A percentile compares a stretch with the other conserved stretches of the same genome.
Evolutionary conservation across 2,329 filamentous ascomycete species (phyloP).

Genomic region (Monosporascus sp.): DNA sequence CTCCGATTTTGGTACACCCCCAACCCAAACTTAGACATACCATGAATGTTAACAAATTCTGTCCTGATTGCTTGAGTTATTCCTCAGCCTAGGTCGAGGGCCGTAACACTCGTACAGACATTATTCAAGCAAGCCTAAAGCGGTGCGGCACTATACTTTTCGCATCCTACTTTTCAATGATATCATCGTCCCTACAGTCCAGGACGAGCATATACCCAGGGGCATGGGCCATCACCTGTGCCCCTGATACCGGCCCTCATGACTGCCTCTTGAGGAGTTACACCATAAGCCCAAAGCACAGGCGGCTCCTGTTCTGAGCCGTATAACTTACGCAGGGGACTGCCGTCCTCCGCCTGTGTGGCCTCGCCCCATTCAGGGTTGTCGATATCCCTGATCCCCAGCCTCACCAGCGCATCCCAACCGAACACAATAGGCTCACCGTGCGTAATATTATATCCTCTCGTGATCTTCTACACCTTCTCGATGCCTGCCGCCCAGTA

Average conservation of each 20-base stretch:
- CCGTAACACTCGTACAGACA: too few relatives aligned
- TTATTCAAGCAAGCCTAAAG: too few relatives aligned
- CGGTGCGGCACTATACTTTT: too few relatives aligned
- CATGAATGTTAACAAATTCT: too few relatives aligned
- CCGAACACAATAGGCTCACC: constrained; percentile 62
- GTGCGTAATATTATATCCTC: constrained; percentile 50
- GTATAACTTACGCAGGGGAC: constrained; percentile 24
- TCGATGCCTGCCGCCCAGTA: constrained; percentile 46
- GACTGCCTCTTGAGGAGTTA: constrained; percentile 61
- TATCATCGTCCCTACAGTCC: constrained; percentile 42
- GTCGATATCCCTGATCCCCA: constrained; percentile 51
- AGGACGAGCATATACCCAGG: constrained; percentile 59
- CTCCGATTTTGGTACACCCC: too few relatives aligned
- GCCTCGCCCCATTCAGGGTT: constrained; percentile 53
- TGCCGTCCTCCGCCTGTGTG: constrained; percentile 34
- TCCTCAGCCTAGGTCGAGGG: too few relatives aligned
- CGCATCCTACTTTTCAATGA: constrained; percentile 1
- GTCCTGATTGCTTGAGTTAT: too few relatives aligned
- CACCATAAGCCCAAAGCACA: constrained; percentile 60
- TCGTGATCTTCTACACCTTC: constrained; percentile 48
- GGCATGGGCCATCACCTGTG: constrained; percentile 53
- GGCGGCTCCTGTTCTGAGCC: constrained; percentile 41
- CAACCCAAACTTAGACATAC: too few relatives aligned
- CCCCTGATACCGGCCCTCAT: constrained; percentile 50
- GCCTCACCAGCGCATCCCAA: constrained; percentile 45